Conservation (phyloP, 805 yeast genomes). For the Nakazawaea peltata region DNA sequence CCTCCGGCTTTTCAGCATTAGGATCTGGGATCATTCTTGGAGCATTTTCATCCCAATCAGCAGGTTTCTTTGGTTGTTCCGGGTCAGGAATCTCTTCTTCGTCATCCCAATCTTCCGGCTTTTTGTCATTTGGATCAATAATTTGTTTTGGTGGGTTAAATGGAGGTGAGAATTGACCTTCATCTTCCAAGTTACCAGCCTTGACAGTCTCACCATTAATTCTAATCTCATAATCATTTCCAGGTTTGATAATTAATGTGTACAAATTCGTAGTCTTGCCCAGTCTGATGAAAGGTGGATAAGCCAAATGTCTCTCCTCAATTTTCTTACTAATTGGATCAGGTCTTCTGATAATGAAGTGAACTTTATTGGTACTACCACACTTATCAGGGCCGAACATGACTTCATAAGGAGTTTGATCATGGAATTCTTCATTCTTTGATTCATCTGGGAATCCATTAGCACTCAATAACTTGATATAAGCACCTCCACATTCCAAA, state of each 20-base stretch:
- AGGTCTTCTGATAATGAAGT: constrained; percentile 59
- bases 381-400: constrained; percentile 96
- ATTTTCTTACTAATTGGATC: constrained; percentile 44
- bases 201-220: constrained; percentile 68
- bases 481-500: constrained; percentile 83
- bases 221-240: constrained; percentile 70
- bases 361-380: constrained; percentile 73
- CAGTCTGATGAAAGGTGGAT: constrained; percentile 60
- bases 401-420: constrained; percentile 67
- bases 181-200: constrained; percentile 60
- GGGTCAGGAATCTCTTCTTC: constrained; percentile 62
- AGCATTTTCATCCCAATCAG: constrained; percentile 73
- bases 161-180: constrained; percentile 51
- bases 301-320: constrained; percentile 61
- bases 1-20: constrained; percentile 56
- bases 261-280: constrained; percentile 58
- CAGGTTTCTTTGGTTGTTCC: constrained; percentile 56
- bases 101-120: constrained; percentile 85
- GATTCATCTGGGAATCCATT: constrained; percentile 27
- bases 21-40: constrained; percentile 64
- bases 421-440: constrained; percentile 41
- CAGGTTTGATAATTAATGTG: constrained; percentile 63
- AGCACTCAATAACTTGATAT: constrained; percentile 60
- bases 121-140: constrained; percentile 44
- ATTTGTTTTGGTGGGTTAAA: constrained; percentile 62